Evolutionary conservation across 2,329 filamentous ascomycete species (phyloP).

Genomic region (Ophiostoma angusticollis): DNA sequence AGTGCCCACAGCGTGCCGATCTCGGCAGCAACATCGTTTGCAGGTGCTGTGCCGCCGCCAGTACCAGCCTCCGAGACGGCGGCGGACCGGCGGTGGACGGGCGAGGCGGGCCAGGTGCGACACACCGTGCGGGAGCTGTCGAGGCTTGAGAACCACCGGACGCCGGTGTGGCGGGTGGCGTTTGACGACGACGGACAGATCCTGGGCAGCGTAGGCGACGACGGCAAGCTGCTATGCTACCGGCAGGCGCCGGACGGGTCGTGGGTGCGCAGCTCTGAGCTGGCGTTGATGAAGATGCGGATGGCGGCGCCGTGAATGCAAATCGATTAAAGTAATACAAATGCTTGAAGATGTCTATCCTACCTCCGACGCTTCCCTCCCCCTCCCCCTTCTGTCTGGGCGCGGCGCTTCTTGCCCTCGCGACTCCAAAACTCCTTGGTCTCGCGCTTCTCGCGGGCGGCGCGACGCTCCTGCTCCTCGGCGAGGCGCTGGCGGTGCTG

Average conservation of each 20-base stretch:
- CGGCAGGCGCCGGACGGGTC: constrained; percentile 43
- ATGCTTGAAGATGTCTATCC: background rate
- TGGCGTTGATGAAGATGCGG: constrained; percentile 43
- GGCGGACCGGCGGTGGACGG: constrained; percentile 38
- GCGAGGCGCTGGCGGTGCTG: constrained; percentile 74
- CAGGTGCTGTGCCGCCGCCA: constrained; percentile 13
- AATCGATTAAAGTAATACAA: background rate
- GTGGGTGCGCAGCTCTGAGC: constrained; percentile 48
- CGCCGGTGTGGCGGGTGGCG: constrained; percentile 62
- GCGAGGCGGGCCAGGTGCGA: constrained; percentile 50
- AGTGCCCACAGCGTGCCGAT: constrained; percentile 2
- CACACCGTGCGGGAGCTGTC: constrained; percentile 53
- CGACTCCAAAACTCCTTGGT: constrained; percentile 84
- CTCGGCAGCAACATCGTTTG: constrained; percentile 9
- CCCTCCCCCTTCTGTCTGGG: constrained; percentile 24
- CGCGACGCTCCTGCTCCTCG: constrained; percentile 73
- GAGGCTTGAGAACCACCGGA: constrained; percentile 52
- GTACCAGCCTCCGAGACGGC: constrained; percentile 21
- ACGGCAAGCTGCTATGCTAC: constrained; percentile 53
- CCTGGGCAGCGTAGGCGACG: constrained; percentile 63
- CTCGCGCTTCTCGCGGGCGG: constrained; percentile 77
- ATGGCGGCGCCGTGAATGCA: constrained; percentile 30
- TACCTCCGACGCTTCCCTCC: constrained; percentile 26
- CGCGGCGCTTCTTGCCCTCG: constrained; percentile 62
- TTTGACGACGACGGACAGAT: constrained; percentile 62